Evolutionary conservation across 164 flowering plant species (phyloP), one percentile per base, ranked within the genome.

Genomic region (Tetracentron sinense): DNA sequence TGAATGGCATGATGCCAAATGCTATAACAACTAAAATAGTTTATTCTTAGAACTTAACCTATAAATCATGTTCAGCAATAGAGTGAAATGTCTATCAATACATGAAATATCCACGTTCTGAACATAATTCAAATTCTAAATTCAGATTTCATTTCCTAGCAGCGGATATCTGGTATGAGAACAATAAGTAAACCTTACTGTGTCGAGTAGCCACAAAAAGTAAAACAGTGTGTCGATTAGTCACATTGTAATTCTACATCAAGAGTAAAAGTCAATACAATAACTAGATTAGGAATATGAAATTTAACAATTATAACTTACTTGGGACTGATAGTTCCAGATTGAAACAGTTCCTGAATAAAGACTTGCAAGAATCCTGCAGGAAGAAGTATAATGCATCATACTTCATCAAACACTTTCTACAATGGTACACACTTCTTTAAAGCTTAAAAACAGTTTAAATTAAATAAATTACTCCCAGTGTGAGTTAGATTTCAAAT

Each of bases 281-380:
- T 25, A 57, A 11, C 7, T 17, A 10, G 6, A 16, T 17, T 8
- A 17, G 26, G 27, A 21, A 21, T 2, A 21, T 26, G n/a, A 23
- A 27, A 16, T 25, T 59, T 29, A 12, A 1, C 1, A 29, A 25
- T 27, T 25, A 47, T 20, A 55, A 27, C 75, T 63, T 62, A 81
- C 88, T 78, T 83, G 83, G 33, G 90, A 78, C 82, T 92, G 97
- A 75, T 89, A 92, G 74, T 92, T 88, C 89, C 90, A 89, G 44
- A 89, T 86, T 60, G 88, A 79, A 27, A 92, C 86, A 61, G 83
- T 86, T 75, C 97, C 97, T 3, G 96, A 85, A 73, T 92, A 88
- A 74, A 92, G 83, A 80, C 97, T 92, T 38, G 84, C 88, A 17
- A 92, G 84, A 75, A 92, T 89, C 97, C 97, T 92, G 81, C 66